Base-by-base conservation (phyloP, 2,329 filamentous ascomycete species). In the Coniochaeta sp. region DNA sequence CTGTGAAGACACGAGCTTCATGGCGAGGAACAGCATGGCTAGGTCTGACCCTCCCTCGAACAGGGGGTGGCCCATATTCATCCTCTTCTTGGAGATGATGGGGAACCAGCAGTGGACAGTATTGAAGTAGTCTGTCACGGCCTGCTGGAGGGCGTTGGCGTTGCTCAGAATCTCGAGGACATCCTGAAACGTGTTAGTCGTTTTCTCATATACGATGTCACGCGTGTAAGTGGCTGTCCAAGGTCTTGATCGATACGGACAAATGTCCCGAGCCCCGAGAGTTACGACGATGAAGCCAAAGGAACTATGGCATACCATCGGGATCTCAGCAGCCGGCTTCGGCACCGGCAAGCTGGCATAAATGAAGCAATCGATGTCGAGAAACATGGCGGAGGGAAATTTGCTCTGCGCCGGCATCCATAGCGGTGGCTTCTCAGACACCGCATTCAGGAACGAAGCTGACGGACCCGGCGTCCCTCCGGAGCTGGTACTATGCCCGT, bases 61-160 rank as follows among this genome's bases (percentile, higher is more conserved):
- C 4, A 70, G 51, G 10, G 70, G 66, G 20, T 24, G 38, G 22
- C 38, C 38, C 38, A 42, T 42, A 22, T 42, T 42, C 38, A 42
- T 42, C 4, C 38, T 18, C 38, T 42, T 42, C 38, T 42, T 42
- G 22, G 38, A 42, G 38, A 77, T 58, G 47, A 78, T 71, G 6
- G 74, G 73, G 54, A 77, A 68, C 69, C 74, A 77, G 26, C 63
- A 63, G 54, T 78, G 74, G 14, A 75, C 59, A 4, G 70, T 71
- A 18, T 54, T 54, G 52, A 77, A 77, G 57, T 74, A 78, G 27
- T 67, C 59, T 13, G 61, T 61, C 12, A 72, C 61, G 40, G 68
- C 63, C 13, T 63, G 62, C 53, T 72, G 66, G 14, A 76, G 58
- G 20, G 66, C 61, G 1, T 61, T 54, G 16, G 61, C 65, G 49